Evolutionary conservation across 2,329 filamentous ascomycete genomes (phyloP).

Genomic region (Pyrenochaeta sp.): DNA sequence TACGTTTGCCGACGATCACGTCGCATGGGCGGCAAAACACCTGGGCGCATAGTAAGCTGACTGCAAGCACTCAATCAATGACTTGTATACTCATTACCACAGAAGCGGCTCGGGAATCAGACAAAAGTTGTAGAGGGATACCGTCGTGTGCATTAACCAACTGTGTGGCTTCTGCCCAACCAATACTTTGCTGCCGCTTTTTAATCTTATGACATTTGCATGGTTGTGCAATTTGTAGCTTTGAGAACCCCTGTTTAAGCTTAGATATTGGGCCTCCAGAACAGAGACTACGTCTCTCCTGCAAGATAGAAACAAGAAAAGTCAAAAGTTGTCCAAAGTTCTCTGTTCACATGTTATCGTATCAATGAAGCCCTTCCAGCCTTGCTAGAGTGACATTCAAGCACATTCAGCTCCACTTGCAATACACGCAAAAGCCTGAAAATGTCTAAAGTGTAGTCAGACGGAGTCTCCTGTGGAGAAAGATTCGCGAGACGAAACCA

Average conservation of each 20-base stretch:
- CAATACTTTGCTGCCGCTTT: neutral
- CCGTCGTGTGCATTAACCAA: neutral
- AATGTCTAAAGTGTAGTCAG: neutral
- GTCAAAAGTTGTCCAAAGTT: neutral
- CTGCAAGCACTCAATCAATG: conserved; percentile 1
- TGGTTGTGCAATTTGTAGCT: neutral
- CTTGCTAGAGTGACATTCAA: neutral
- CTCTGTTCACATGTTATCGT: neutral
- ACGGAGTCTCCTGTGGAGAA: neutral
- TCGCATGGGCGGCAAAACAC: conserved; percentile 90
- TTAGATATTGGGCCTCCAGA: too few relatives aligned
- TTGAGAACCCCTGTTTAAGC: neutral
- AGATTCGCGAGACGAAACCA: conserved; percentile 2
- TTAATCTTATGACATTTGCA: neutral
- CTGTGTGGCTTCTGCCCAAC: neutral
- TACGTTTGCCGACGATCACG: conserved; percentile 86
- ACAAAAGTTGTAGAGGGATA: conserved; percentile 35
- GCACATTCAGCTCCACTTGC: neutral
- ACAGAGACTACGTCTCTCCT: neutral
- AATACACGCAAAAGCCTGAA: neutral
- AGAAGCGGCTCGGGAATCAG: conserved; percentile 41
- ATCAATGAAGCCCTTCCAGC: neutral
- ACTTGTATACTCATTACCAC: conserved; percentile 35
- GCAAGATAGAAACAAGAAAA: neutral
- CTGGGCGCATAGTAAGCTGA: conserved; percentile 65